Evolutionary conservation across 805 yeast genomes (phyloP).

Genomic region (Yamadazyma philogaea): DNA sequence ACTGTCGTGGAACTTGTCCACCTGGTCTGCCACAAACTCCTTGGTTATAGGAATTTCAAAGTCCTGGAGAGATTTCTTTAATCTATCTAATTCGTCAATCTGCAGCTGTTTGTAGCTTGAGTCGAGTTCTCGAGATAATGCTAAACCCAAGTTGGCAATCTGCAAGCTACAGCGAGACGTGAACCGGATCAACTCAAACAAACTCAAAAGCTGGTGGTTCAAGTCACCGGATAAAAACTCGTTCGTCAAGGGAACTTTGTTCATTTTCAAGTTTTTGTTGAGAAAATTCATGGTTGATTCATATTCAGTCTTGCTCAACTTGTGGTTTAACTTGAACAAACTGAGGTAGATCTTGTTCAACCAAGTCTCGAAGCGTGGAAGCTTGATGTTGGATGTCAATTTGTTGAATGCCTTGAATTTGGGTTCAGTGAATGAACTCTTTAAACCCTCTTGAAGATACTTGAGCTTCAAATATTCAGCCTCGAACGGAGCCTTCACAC

Average conservation of each 20-base stretch:
- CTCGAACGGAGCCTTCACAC: conserved; percentile 3
- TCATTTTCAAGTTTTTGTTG: conserved; percentile 29
- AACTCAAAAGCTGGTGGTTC: conserved; percentile 15
- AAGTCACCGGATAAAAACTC: conserved; percentile 18
- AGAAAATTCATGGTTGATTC: conserved; percentile 27
- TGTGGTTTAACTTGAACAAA: conserved; percentile 20
- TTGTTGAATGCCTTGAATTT: conserved; percentile 26
- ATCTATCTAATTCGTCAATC: conserved; percentile 11
- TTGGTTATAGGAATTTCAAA: conserved; percentile 6
- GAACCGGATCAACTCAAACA: conserved; percentile 14
- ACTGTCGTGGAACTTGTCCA: conserved; percentile 14
- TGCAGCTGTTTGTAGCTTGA: conserved; percentile 10
- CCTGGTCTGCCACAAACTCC: conserved; percentile 9
- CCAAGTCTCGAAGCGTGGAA: conserved; percentile 23
- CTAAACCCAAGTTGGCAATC: conserved; percentile 9
- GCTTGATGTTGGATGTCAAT: conserved; percentile 17
- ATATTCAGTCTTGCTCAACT: conserved; percentile 19
- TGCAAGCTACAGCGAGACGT: conserved; percentile 1
- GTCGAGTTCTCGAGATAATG: conserved; percentile 5
- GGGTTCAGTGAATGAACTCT: conserved; percentile 22
- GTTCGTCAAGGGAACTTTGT: conserved; percentile 21
- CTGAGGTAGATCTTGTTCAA: conserved; percentile 25
- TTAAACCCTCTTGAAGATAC: conserved; percentile 21
- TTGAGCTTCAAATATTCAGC: conserved; percentile 33
- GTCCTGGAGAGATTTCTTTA: conserved; percentile 4